Conservation (phyloP, 2,329 filamentous ascomycete species). For the Pseudogymnoascus sp. region DNA sequence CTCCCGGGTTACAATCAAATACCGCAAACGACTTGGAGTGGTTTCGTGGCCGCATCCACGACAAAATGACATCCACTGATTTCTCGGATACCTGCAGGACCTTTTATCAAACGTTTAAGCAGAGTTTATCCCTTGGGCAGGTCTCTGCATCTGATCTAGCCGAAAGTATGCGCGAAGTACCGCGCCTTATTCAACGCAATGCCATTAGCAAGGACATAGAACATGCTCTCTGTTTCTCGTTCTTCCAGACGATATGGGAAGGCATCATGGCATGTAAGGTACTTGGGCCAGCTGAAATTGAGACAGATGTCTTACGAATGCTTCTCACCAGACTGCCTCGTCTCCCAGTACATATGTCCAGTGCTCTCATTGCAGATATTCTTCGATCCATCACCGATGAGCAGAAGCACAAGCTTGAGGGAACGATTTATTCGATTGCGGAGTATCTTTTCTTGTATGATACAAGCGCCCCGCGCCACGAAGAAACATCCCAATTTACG, state of each 20-base stretch:
- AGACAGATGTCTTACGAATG: constrained; percentile 11
- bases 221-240: constrained; percentile 11
- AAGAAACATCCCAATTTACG: not conserved
- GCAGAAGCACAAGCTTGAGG: constrained; percentile 16
- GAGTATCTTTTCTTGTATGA: not conserved
- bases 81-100: constrained; percentile 12
- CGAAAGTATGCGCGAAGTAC: constrained; percentile 11
- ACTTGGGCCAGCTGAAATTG: constrained; percentile 16
- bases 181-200: constrained; percentile 8
- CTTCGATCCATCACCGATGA: constrained; percentile 15
- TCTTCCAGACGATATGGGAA: constrained; percentile 22
- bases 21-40: not conserved
- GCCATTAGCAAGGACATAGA: not conserved
- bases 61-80: not conserved
- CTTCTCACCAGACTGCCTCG: constrained; percentile 16
- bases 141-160: constrained; percentile 15
- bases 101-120: constrained; percentile 19
- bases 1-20: not conserved
- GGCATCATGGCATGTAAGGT: constrained; percentile 21
- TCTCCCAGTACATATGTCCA: constrained; percentile 15
- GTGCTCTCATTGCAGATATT: constrained; percentile 15
- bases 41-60: not conserved
- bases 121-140: constrained; percentile 19
- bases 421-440: constrained; percentile 13
- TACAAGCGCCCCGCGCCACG: not conserved